These are phyloP conservation scores for Lactarius sanguifluus DNA, from an alignment of 768 basidiomycete genomes.

Conservation along the genomic window DNA sequence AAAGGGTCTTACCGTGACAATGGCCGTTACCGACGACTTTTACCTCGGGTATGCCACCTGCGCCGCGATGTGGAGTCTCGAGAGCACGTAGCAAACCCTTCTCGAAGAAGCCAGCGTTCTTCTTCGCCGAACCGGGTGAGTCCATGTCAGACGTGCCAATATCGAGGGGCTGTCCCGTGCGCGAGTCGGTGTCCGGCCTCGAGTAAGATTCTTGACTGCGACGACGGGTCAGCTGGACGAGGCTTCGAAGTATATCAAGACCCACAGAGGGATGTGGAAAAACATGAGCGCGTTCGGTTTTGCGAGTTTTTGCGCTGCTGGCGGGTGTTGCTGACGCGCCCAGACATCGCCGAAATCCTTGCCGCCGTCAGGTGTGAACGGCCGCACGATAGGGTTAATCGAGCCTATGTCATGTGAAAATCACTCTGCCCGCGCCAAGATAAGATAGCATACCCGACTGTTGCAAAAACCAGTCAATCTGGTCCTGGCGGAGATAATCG, in stretches of 20 bases:
- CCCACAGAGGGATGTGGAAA: conserved; percentile 94
- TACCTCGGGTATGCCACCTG: conserved; percentile 58
- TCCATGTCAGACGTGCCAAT: conserved; percentile 67
- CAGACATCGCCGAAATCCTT: conserved; percentile 69
- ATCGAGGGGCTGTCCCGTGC: conserved; percentile 62
- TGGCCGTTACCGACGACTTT: conserved; percentile 92
- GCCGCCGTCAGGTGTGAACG: conserved; percentile 75
- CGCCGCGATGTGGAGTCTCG: conserved; percentile 64
- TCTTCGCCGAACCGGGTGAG: conserved; percentile 57
- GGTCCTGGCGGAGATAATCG: conserved; percentile 82
- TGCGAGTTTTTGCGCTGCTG: conserved; percentile 57
- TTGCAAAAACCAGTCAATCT: conserved; percentile 90
- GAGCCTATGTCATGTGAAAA: conserved; percentile 39
- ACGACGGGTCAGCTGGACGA: conserved; percentile 4
- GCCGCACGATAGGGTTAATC: conserved; percentile 74
- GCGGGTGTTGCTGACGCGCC: conserved; percentile 64
- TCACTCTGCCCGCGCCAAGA: neutral
- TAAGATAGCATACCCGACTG: conserved; percentile 53
- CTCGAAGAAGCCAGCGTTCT: conserved; percentile 80
- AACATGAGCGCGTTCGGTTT: conserved; percentile 98
- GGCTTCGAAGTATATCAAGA: conserved; percentile 18
- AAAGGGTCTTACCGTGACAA: conserved; percentile 61
- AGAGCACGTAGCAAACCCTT: conserved; percentile 71
- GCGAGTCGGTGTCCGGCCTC: conserved; percentile 62
- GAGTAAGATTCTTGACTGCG: conserved; percentile 72